Evolutionary conservation across 768 basidiomycete genomes (phyloP).

Genomic region (Polyporus arcularius): DNA sequence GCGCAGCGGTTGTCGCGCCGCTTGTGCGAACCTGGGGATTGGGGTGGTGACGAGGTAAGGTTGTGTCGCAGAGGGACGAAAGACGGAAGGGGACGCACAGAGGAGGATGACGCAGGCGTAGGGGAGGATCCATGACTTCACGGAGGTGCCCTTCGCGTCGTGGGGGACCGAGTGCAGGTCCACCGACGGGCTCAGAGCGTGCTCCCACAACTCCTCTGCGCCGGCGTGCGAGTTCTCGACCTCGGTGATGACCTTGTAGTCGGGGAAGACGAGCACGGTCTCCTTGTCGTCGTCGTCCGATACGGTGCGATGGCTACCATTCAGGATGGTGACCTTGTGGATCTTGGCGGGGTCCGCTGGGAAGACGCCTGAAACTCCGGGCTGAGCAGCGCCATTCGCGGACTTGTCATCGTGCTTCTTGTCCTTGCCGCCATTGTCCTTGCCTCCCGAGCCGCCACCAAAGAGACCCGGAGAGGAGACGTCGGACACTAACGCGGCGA

Average conservation of each 20-base stretch:
- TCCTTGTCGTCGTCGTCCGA: constrained; percentile 65
- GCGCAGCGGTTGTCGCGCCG: constrained; percentile 89
- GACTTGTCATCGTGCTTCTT: constrained; percentile 8
- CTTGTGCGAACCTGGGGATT: constrained; percentile 81
- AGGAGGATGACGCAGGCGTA: constrained; percentile 89
- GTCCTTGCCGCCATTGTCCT: constrained; percentile 9
- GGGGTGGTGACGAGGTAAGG: neutral
- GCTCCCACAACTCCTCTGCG: constrained; percentile 69
- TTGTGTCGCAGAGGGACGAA: neutral
- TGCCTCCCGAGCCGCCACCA: constrained; percentile 2
- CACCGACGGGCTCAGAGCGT: constrained; percentile 60
- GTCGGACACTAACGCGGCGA: constrained; percentile 59
- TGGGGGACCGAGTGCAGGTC: constrained; percentile 45
- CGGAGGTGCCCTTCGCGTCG: constrained; percentile 40
- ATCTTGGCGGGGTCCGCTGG: constrained; percentile 46
- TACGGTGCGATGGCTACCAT: constrained; percentile 79
- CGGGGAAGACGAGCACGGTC: constrained; percentile 88
- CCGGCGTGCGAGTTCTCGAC: constrained; percentile 64
- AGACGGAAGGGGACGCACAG: constrained; percentile 53
- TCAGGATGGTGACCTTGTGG: constrained; percentile 64
- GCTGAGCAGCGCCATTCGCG: neutral
- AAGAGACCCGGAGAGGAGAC: constrained; percentile 8
- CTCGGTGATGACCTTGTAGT: constrained; percentile 82
- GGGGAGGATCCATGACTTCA: constrained; percentile 79
- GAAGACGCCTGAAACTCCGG: constrained; percentile 56